Conservation (phyloP, 192 early-diverging fungal species). For the Podila horticola region DNA sequence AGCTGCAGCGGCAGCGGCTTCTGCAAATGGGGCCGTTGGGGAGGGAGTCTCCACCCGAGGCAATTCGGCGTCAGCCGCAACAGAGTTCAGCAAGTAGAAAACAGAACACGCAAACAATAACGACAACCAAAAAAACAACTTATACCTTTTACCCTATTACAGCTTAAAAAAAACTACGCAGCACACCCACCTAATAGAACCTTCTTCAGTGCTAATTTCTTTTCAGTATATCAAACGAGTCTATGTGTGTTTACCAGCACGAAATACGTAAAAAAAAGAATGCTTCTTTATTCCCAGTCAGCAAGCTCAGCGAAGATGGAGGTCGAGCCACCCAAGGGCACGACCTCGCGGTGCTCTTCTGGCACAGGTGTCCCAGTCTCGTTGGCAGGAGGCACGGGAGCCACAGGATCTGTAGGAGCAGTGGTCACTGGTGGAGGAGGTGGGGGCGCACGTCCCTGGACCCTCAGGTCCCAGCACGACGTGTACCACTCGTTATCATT, state of each 20-base stretch:
- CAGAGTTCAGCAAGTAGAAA: not conserved
- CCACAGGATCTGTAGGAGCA: not conserved
- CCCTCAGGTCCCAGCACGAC: conserved; percentile 42
- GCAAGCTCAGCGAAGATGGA: conserved; percentile 36
- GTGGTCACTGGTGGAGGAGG: not conserved
- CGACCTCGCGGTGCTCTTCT: too few relatives aligned
- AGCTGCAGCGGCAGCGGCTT: not conserved
- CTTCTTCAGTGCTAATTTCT: not conserved
- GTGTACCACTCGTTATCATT: conserved; percentile 35
- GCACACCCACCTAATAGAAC: too few relatives aligned
- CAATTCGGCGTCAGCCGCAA: not conserved
- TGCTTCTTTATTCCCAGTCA: conserved; percentile 11
- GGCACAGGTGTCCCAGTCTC: too few relatives aligned
- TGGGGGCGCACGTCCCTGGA: not conserved
- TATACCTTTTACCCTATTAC: too few relatives aligned
- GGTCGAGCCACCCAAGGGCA: conserved; percentile 11
- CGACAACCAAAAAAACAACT: not conserved
- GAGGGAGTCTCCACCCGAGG: too few relatives aligned
- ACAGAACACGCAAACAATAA: not conserved
- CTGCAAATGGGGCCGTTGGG: not conserved
- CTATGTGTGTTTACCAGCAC: too few relatives aligned
- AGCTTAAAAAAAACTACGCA: too few relatives aligned
- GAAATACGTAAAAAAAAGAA: not conserved
- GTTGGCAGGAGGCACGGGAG: not conserved
- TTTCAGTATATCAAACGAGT: not conserved